Percentiles rank a stretch among this genome's conserved stretches.
Evolutionary conservation across 1,139 yeast genomes (phyloP).

Genomic region (Kodamaea suecica): DNA sequence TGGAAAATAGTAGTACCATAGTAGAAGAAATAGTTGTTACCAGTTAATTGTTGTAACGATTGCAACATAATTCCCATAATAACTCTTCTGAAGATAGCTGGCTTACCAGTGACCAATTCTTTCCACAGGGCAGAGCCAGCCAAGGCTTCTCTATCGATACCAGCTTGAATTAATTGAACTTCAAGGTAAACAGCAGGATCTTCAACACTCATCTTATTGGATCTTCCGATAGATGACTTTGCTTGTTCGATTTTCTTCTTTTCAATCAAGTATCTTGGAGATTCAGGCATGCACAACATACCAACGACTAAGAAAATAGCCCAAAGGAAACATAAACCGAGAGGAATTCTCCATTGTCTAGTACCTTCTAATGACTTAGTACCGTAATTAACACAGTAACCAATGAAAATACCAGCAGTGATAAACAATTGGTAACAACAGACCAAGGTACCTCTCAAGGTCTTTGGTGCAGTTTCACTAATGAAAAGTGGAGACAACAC

Average conservation of each 20-base stretch:
- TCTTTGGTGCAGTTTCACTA: conserved; percentile 24
- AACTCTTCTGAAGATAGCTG: conserved; percentile 63
- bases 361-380: conserved; percentile 16
- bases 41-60: conserved; percentile 74
- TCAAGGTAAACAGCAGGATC: conserved; percentile 58
- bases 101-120: conserved; percentile 64
- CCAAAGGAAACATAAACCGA: conserved; percentile 25
- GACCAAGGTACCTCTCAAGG: conserved; percentile 24
- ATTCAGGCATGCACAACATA: conserved; percentile 25
- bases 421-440: conserved; percentile 26
- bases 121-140: conserved; percentile 71
- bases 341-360: conserved; percentile 19
- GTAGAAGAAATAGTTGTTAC: conserved; percentile 79
- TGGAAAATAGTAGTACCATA: conserved; percentile 75
- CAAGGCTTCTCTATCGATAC: conserved; percentile 58
- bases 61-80: conserved; percentile 63
- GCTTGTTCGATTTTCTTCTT: conserved; percentile 34
- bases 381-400: conserved; percentile 29
- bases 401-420: conserved; percentile 44
- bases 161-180: conserved; percentile 58
- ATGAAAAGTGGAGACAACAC: conserved; percentile 25
- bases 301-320: conserved; percentile 23
- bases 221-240: conserved; percentile 46
- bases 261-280: conserved; percentile 24
- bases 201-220: conserved; percentile 30